phyloP scores from a whole-genome alignment of 2,329 filamentous ascomycete genomes.

The Fusarium mundagurra region DNA sequence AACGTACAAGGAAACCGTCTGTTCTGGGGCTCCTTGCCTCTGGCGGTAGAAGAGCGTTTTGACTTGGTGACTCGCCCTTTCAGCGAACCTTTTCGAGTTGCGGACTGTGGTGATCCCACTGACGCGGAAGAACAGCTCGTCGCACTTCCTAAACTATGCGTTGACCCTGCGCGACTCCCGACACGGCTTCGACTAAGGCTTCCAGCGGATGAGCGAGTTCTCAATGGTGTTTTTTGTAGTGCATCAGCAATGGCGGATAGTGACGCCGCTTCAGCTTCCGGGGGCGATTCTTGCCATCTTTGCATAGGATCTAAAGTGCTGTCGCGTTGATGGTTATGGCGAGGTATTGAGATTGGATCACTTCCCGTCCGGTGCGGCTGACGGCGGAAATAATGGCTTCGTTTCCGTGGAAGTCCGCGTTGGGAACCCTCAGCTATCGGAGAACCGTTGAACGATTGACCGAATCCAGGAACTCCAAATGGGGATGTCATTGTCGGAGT shows the following conservation, averaged over 20 bases:
- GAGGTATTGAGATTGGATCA: slow-evolving; percentile 18
- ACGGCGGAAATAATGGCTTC: slow-evolving; percentile 17
- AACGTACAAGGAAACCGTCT: slow-evolving; percentile 36
- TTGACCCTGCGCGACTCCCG: slow-evolving; percentile 26
- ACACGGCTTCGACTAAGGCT: slow-evolving; percentile 16
- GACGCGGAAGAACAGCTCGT: slow-evolving; percentile 34
- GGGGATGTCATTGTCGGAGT: not conserved
- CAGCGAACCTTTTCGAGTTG: not conserved
- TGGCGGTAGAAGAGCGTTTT: not conserved
- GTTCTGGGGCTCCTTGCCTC: not conserved
- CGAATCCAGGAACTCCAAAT: not conserved
- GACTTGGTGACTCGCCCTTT: slow-evolving; percentile 21
- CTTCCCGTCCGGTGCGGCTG: not conserved
- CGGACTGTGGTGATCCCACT: not conserved
- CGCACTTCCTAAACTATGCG: slow-evolving; percentile 22
- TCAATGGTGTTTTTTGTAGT: slow-evolving; percentile 1
- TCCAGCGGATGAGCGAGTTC: slow-evolving; percentile 15
- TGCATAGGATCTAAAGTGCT: slow-evolving; percentile 30
- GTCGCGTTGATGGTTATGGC: not conserved
- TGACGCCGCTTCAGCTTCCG: slow-evolving; percentile 35
- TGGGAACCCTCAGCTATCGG: not conserved
- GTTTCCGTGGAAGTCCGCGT: slow-evolving; percentile 8
- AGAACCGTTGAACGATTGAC: not conserved
- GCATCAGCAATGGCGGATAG: slow-evolving; percentile 34
- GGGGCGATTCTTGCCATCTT: slow-evolving; percentile 39